Conservation (phyloP, 1,284 basidiomycete genomes). For the Trichosporon coremiiforme region DNA sequence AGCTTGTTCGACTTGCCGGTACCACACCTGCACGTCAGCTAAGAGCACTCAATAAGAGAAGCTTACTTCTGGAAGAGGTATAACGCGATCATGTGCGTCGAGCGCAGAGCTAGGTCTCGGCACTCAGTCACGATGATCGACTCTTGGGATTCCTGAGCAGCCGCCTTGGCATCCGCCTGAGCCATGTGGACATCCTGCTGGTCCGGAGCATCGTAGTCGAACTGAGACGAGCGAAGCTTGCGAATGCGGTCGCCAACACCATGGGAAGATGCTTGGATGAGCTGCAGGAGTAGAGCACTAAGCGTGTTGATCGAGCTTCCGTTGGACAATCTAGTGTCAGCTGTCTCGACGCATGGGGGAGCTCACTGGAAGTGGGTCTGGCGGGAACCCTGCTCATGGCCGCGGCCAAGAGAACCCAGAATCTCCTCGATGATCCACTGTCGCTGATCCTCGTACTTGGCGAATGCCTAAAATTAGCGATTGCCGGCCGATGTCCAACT, state of each 20-base stretch:
- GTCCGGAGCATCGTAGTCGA: conserved; percentile 60
- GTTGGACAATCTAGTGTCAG: conserved; percentile 52
- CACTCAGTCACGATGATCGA: conserved; percentile 30
- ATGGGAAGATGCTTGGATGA: conserved; percentile 90
- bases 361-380: conserved; percentile 79
- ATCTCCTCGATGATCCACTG: conserved; percentile 97
- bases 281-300: conserved; percentile 85
- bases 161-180: conserved; percentile 17
- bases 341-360: not conserved
- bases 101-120: conserved; percentile 73
- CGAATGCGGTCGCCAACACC: conserved; percentile 61
- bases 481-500: conserved; percentile 46
- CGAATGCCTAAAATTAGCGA: conserved; percentile 68
- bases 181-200: conserved; percentile 17
- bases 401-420: conserved; percentile 79
- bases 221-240: conserved; percentile 61
- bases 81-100: conserved; percentile 77
- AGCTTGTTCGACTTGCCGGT: conserved; percentile 76
- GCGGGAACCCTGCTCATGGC: conserved; percentile 84
- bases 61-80: conserved; percentile 77
- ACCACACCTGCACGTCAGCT: conserved; percentile 12
- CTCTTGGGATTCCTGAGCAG: conserved; percentile 18
- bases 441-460: conserved; percentile 82
- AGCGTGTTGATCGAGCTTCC: conserved; percentile 81
- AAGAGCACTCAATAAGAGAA: not conserved